These are phyloP conservation scores for Exophiala alcalophila DNA, from an alignment of 2,329 filamentous ascomycete species.

Conservation along the genomic window DNA sequence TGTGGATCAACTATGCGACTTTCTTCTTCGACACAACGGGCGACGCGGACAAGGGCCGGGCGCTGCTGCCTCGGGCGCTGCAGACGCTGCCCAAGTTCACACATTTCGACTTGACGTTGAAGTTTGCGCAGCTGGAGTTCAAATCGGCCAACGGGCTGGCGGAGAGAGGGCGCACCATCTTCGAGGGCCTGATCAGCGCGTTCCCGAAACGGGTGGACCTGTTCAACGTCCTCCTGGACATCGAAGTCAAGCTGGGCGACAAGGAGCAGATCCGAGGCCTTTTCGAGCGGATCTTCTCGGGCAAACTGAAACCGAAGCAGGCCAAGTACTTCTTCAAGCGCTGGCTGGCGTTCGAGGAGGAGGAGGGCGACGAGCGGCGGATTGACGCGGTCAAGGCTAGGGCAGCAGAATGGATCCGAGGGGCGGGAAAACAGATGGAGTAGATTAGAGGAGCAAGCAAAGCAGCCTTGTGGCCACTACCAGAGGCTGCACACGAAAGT, in stretches of 20 bases:
- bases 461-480: too few species aligned
- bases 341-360: slow-evolving; percentile 85
- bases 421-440: slow-evolving; percentile 1
- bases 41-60: slow-evolving; percentile 70
- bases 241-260: slow-evolving; percentile 62
- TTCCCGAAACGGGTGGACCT: slow-evolving; percentile 88
- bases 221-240: slow-evolving; percentile 87
- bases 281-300: slow-evolving; percentile 70
- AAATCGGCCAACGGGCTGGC: slow-evolving; percentile 75
- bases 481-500: too few species aligned
- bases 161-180: slow-evolving; percentile 90
- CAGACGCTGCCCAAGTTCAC: slow-evolving; percentile 72
- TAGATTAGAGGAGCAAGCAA: too few species aligned
- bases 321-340: slow-evolving; percentile 86
- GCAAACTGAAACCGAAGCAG: slow-evolving; percentile 71
- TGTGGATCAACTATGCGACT: slow-evolving; percentile 93
- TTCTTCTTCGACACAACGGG: slow-evolving; percentile 77
- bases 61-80: slow-evolving; percentile 75
- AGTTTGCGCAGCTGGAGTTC: slow-evolving; percentile 92
- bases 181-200: slow-evolving; percentile 78
- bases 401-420: slow-evolving; percentile 47
- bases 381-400: slow-evolving; percentile 67
- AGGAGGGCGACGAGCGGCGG: slow-evolving; percentile 64
- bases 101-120: slow-evolving; percentile 73
- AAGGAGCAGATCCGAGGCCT: slow-evolving; percentile 67